Evolutionary conservation across 768 basidiomycete genomes (phyloP).

Genomic region (Kwoniella pini): DNA sequence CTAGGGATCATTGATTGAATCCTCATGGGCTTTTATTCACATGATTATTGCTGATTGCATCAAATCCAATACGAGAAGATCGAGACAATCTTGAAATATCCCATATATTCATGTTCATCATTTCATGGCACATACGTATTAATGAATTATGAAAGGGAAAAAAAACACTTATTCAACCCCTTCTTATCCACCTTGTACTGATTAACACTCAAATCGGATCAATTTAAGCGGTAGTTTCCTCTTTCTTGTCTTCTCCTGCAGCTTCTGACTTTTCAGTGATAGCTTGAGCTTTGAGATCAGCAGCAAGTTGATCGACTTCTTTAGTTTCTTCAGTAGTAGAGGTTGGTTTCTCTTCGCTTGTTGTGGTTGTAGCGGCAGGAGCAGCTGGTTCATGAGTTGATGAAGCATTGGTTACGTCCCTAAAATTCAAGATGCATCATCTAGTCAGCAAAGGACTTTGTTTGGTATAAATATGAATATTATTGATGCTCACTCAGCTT

Average conservation of each 20-base stretch:
- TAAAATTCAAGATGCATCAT: neutral
- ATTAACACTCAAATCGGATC: neutral
- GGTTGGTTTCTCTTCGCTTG: constrained; percentile 17
- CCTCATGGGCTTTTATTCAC: too few relatives aligned
- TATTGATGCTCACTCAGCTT: constrained; percentile 33
- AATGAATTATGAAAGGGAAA: neutral
- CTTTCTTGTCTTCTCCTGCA: constrained; percentile 35
- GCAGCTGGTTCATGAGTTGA: constrained; percentile 38
- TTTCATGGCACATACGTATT: neutral
- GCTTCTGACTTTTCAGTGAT: constrained; percentile 49
- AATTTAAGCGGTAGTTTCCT: constrained; percentile 17
- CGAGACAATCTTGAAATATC: too few relatives aligned
- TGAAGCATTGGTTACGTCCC: constrained; percentile 31
- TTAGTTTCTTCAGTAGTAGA: constrained; percentile 32
- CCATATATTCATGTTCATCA: neutral
- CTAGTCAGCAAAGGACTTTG: neutral
- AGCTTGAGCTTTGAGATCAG: constrained; percentile 32
- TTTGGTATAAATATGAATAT: neutral
- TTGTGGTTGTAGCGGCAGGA: constrained; percentile 7
- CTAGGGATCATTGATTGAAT: too few relatives aligned
- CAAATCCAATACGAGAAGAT: too few relatives aligned
- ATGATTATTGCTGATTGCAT: too few relatives aligned
- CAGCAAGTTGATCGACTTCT: constrained; percentile 34
- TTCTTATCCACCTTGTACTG: neutral
- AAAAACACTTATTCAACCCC: neutral